Base-by-base conservation (phyloP, 1,284 basidiomycete species). In the Lignosus rhinocerotis region DNA sequence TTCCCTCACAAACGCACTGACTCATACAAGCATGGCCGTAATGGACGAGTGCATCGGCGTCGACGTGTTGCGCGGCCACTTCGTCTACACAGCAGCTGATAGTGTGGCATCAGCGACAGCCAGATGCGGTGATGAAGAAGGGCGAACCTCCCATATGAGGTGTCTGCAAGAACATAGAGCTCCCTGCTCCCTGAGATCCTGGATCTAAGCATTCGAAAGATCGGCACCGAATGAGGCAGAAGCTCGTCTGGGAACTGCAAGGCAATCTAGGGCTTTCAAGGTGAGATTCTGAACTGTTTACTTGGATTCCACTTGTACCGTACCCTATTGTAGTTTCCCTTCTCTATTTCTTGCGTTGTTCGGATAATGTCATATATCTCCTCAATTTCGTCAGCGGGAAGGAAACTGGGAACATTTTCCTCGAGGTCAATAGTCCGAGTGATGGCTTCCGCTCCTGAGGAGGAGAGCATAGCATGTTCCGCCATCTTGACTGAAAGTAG, bases 1-100 rank as follows among this genome's bases (percentile, higher is more conserved):
- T 1, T 25, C 14, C 21, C 6, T 1, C 1, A 43, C 45, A 21
- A 51, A 78, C 90, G 60, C 63, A 93, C 92, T 86, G 83, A 72
- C 89, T 95, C 77, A 99, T 83, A 74, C 97, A 99, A 0, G 96
- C 95, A 76, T 98, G 93, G 0, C 97, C 96, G 69, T 97, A 98
- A 71, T 99, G 96, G 6, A 99, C 88, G 60, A 98, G 81, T 9
- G 90, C 84, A 69, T 98, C 93, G 0, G 96, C 94, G 62, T 96
- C 87, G 43, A 96, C 88, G 71, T 99, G 97, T 63, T 95, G 88
- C 6, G 96, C 96, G 8, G 94, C 92, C 3, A 99, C 90, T 68
- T 98, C 93, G 71, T 99, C 97, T 4, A 97, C 94, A 70, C 96
- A 99, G 71, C 96, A 99, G 68, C 94, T 97, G 51, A 21, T 25